Evolutionary conservation across 23 red algal species (phyloP), one percentile per base, ranked within the genome.

Genomic region (Gracilaria vermiculophylla): DNA sequence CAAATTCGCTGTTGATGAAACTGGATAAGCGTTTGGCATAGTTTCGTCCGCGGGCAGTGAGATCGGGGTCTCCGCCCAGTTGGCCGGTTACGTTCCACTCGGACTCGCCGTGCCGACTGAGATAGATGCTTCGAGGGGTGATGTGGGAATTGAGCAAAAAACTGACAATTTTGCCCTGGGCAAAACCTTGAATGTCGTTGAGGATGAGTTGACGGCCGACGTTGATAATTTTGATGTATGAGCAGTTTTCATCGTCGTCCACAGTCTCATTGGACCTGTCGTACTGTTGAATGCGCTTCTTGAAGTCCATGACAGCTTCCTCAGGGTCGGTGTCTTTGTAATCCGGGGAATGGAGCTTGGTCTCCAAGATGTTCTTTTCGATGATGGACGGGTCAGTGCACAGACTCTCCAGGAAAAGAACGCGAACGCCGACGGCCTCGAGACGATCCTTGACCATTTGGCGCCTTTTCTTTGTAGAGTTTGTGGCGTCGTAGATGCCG

Each of bases 71-170:
- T 25, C 97, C 97, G 17, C 97, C 97, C 27, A 99, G 91, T 80
- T 96, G 92, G 32, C 92, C 97, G 32, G 93, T 96, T 13, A 95
- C 97, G 50, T 99, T 99, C 90, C 94, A 99, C 71, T 99, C 91
- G 28, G 86, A 92, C 67, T 99, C 97, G 32, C 97, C 97, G 56
- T 99, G 97, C 3, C 97, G 89, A 42, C 86, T 93, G 19, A 99
- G 81, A 57, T 99, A 99, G 49, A 99, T 95, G 64, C 61, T 88
- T 34, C 97, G 62, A 7, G 88, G 62, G 27, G 93, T 91, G 67
- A 96, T 99, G 53, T 99, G 97, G 53, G 86, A 86, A 66, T 94
- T 99, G 44, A 89, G 77, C 36, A 99, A 81, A 71, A 94, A 99
- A 36, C 82, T 94, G 50, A 99, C 97, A 57, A 99, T 93, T 60